Evolutionary conservation across 2,329 filamentous ascomycete genomes (phyloP), one percentile per base, ranked within the genome.

Genomic region (Zelopaecilomyces penicillatus): DNA sequence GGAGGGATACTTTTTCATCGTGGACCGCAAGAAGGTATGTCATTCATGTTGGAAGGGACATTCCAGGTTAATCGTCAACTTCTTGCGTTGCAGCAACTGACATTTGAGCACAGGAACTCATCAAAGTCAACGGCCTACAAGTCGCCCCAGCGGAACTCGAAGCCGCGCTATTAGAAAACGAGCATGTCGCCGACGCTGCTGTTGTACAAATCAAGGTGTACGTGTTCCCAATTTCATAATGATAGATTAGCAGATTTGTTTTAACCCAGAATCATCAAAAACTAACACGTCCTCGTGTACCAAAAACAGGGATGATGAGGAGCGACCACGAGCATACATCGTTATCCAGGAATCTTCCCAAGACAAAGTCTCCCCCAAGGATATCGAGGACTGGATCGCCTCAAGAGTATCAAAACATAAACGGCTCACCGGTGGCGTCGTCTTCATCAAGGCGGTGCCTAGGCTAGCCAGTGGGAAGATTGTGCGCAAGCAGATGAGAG

Each of bases 101-200:
- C 19, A 19, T 19, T 19, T 19, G 19, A 38, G 11, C 46, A 66
- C 26, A 76, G 70, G 75, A 80, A 56, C 64, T 80, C 42, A 80
- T 71, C 71, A 70, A 80, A 68, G 66, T 78, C 45, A 79, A 78
- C 50, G 76, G 73, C 0, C 60, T 77, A 5, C 76, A 80, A 55
- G 78, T 82, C 4, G 75, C 78, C 1, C 78, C 77, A 0, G 77
- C 77, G 2, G 78, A 82, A 50, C 63, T 76, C 1, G 73, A 77
- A 57, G 69, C 69, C 0, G 67, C 70, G 0, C 62, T 79, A 0
- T 59, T 77, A 1, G 70, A 75, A 48, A 68, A 74, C 39, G 64
- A 72, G n/a, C 61, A 70, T 32, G 55, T 79, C 11, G 70, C 71
- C 4, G 75, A 79, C 52, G 75, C 73, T 6, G 76, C 74, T 5